phyloP scores from a whole-genome alignment of 2,329 filamentous ascomycete genomes.

The Botrytis galanthina region DNA sequence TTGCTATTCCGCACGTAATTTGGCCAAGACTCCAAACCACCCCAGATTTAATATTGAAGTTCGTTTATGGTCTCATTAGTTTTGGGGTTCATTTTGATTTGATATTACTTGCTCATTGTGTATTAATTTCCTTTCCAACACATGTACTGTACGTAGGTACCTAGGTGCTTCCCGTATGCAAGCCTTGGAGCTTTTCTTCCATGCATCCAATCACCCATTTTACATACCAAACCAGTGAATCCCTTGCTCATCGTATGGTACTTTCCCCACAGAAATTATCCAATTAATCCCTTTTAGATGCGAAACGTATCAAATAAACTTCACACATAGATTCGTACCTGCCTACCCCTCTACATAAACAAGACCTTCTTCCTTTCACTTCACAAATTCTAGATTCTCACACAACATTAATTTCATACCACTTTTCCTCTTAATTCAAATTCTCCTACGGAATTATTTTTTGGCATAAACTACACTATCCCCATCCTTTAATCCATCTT shows the following conservation, averaged over 20 bases:
- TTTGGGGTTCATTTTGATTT: neutral
- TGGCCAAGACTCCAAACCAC: neutral
- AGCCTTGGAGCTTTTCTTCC: neutral
- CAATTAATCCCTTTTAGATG: neutral
- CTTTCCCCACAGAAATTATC: slow-evolving; percentile 3
- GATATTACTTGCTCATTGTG: neutral
- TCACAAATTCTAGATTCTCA: slow-evolving; percentile 2
- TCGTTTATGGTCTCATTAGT: slow-evolving; percentile 8
- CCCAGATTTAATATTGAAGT: neutral
- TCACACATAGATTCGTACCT: neutral
- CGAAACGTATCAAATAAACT: neutral
- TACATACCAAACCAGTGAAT: neutral
- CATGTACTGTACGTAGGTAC: neutral
- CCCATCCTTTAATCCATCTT: neutral
- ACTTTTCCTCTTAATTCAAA: slow-evolving; percentile 1
- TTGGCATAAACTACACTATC: neutral
- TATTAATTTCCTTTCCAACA: neutral
- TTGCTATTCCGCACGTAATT: neutral
- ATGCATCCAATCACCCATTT: neutral
- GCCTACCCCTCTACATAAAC: neutral
- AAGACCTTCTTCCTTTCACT: neutral
- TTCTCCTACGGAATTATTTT: neutral
- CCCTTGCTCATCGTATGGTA: neutral
- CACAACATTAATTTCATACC: neutral
- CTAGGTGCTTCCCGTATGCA: neutral